phyloP scores from a whole-genome alignment of 768 basidiomycete genomes.

The Boletellus ananiceps region DNA sequence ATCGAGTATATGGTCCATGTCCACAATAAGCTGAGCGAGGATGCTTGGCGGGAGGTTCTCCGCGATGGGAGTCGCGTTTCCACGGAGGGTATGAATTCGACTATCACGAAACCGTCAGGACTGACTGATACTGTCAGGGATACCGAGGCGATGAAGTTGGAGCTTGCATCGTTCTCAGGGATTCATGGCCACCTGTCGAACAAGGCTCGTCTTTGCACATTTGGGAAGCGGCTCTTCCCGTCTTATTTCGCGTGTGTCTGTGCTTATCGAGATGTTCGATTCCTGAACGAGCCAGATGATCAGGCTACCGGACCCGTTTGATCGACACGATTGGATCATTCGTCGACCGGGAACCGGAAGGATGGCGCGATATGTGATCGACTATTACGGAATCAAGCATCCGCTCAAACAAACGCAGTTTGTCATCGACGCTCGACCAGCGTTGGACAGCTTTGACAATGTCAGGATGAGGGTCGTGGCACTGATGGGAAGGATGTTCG shows the following conservation, averaged over 20 bases:
- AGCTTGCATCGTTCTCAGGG: slow-evolving; percentile 11
- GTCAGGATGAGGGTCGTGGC: slow-evolving; percentile 6
- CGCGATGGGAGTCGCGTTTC: slow-evolving; percentile 12
- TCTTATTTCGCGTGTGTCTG: slow-evolving; percentile 6
- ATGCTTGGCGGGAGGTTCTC: slow-evolving; percentile 8
- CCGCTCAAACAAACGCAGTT: not conserved
- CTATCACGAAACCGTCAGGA: not conserved
- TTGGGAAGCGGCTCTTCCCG: not conserved
- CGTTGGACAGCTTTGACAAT: slow-evolving; percentile 9
- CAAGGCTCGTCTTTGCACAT: slow-evolving; percentile 7
- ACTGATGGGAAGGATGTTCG: not conserved
- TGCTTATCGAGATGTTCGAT: not conserved
- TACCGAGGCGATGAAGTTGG: slow-evolving; percentile 3
- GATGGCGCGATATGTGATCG: slow-evolving; percentile 8
- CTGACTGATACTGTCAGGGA: not conserved
- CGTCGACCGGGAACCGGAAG: slow-evolving; percentile 3
- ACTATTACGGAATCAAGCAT: slow-evolving; percentile 14
- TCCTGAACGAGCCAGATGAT: not conserved
- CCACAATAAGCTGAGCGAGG: slow-evolving; percentile 12
- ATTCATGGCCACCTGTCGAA: slow-evolving; percentile 14
- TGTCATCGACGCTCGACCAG: slow-evolving; percentile 6
- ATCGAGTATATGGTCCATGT: slow-evolving; percentile 5
- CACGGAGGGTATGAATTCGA: slow-evolving; percentile 9
- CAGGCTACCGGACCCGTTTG: slow-evolving; percentile 11
- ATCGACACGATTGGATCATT: slow-evolving; percentile 15